Base-by-base conservation (phyloP, 2,329 filamentous ascomycete genomes). In the Allantophomopsis cytisporea region DNA sequence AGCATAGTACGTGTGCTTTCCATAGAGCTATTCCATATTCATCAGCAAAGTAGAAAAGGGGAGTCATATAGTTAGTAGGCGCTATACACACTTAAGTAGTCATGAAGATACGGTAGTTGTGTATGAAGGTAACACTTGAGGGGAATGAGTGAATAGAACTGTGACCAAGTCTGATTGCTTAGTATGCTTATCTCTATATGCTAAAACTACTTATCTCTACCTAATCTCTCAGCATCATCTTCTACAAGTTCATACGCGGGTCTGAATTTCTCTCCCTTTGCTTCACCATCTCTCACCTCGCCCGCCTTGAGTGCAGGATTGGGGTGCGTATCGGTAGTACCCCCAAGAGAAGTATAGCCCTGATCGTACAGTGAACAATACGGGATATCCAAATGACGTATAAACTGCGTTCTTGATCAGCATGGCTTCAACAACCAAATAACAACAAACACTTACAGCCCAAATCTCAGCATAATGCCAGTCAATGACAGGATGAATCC, bases 401-500 rank as follows among this genome's bases (percentile, higher is more conserved):
- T 82, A 55, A 93, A 91, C 80, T 86, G 43, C 43, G 21, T 6
- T 10, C 11, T 10, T 28, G 7, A 28, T 28, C 8, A 28, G 23
- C 23, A 28, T 8, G 8, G 31, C 8, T 36, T 16, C 28, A 30
- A 35, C 17, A 7, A 23, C n/a, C 5, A 6, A 28, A 39, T 33
- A 20, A 42, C 17, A 20, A 23, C 18, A 34, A 31, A 52, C 54
- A 69, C 84, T 67, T 54, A 93, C 87, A 14, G 79, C 76, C 91
- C 91, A 96, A 39, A 96, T 89, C 58, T 96, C 89, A 10, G 76
- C 74, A 59, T 95, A 94, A 58, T 91, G 85, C 91, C 91, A 98
- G 60, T 98, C 91, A 54, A 98, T 88, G 8, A 98, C 83, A 0
- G 91, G 89, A 60, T 98, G 87, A 43, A 96, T 71, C 42, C 91